Base-by-base conservation (phyloP, 2,329 filamentous ascomycete genomes). In the Cercospora sojina region DNA sequence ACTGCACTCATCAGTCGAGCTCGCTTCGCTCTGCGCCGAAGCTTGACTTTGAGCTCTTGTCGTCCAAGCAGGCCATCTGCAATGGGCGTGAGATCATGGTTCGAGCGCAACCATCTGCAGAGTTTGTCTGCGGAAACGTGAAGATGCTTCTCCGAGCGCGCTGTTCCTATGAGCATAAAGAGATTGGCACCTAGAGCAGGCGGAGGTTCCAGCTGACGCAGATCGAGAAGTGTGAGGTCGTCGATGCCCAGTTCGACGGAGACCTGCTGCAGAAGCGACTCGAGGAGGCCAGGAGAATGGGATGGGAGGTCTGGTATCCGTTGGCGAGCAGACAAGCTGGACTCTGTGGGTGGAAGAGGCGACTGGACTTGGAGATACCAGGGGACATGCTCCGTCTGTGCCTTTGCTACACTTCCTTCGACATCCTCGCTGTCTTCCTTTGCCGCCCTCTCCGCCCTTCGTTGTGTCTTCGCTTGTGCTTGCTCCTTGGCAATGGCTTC, bases 101-200 rank as follows among this genome's bases (percentile, higher is more conserved):
- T 86, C 49, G 85, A 88, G 61, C 93, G 86, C 53, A 97, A 81
- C 90, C 92, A 97, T 66, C 94, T 87, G 70, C 93, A 92, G 27
- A 97, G 86, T n/a, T 92, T 88, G 75, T 96, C 93, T 0, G 93
- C 92, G 1, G 92, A 92, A 23, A 97, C 90, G 75, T 97, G 94
- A 38, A 99, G 83, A 80, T 99, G 95, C 61, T 94, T 93, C 78
- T 97, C 92, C 74, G 92, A 96, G 66, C 95, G 90, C 13, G 94
- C 92, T 8, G 93, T 97, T 47, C 91, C 93, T 70, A 99, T 88
- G 31, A 99, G 80, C 95, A 98, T 98, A 62, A 99, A 85, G 29
- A 97, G 84, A 73, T 94, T 93, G 1, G 91, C 87, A 1, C 95
- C 95, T 1, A 99, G 85, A 0, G 93, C 93, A 0, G 94, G 89